Evolutionary conservation across 2,329 filamentous ascomycete genomes (phyloP), one percentile per base, ranked within the genome.

Genomic region (Dendrostoma leiphaemia): DNA sequence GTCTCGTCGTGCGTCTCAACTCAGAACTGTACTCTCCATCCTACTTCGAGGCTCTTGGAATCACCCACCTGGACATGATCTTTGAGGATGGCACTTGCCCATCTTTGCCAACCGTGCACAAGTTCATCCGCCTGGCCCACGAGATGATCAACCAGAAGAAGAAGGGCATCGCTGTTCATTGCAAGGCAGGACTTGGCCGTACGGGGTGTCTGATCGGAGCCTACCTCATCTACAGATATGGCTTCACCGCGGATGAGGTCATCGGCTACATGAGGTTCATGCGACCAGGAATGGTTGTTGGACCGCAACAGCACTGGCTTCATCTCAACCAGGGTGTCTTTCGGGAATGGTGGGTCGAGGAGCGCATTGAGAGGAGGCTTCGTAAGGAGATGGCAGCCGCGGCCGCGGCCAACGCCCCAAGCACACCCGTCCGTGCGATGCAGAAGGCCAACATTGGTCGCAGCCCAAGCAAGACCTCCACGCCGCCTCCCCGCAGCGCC

Each of bases 261-360:
- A 97, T 97, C 69, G 89, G 92, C 3, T 99, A 92, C 72, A 97
- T 99, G 93, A 87, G 93, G 58, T 99, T 99, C 75, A 97, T 97
- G 93, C 84, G 93, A 55, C 94, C 94, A 0, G 94, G 94, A 50
- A 99, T 99, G 94, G 94, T 99, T 6, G 94, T 99, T 50, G 94
- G 94, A 1, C 94, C 94, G 35, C 94, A 99, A 69, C 94, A 99
- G 74, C 94, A 99, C 74, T 99, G 94, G 94, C 82, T 99, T 51
- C 94, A 99, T 69, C 82, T 99, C 59, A 97, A 99, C 75, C 94
- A 99, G 73, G 89, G 89, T 32, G 87, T 89, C 32, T 99, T 99
- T 84, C 85, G 94, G n/a, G 91, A 97, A 72, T 99, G 94, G 94
- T 97, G 92, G 90, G 82, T 94, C 65, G 91, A 91, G 74, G 89